phyloP scores from a whole-genome alignment of 1,139 yeast genomes.

The Saccharomyces uvarum region DNA sequence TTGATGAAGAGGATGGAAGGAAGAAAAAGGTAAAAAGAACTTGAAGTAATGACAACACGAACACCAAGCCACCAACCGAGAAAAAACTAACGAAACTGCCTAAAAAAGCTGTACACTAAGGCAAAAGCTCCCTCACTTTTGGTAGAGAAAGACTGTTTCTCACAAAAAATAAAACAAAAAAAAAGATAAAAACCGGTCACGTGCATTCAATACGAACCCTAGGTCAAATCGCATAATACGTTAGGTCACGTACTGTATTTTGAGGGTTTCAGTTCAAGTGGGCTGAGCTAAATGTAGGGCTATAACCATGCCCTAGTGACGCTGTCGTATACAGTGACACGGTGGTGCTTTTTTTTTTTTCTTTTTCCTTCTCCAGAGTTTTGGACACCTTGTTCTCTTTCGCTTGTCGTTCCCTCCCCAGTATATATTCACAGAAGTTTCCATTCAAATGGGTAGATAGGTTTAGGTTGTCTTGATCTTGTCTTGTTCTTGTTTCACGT shows the following conservation, averaged over 20 bases:
- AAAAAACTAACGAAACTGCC: background rate
- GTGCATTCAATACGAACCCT: no score
- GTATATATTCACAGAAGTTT: background rate
- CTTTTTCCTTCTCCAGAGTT: background rate
- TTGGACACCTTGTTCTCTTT: background rate
- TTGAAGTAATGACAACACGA: background rate
- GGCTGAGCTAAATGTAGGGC: background rate
- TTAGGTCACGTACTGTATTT: no score
- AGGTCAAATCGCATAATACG: no score
- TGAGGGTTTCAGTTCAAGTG: no score
- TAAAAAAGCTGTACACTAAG: background rate
- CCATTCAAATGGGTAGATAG: background rate
- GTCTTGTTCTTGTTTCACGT: background rate
- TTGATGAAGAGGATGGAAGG: background rate
- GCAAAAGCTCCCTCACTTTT: background rate
- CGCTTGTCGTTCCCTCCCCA: background rate
- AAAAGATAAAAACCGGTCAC: no score
- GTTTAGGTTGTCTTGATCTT: background rate
- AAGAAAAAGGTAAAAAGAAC: background rate
- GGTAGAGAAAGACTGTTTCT: background rate
- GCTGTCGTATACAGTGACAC: no score
- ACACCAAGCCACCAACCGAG: background rate
- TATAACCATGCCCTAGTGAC: no score
- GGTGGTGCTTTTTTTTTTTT: background rate
- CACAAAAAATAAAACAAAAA: background rate